Evolutionary conservation across 108 stramenopile species (phyloP).

Genomic region (Stephanodiscus triporus): DNA sequence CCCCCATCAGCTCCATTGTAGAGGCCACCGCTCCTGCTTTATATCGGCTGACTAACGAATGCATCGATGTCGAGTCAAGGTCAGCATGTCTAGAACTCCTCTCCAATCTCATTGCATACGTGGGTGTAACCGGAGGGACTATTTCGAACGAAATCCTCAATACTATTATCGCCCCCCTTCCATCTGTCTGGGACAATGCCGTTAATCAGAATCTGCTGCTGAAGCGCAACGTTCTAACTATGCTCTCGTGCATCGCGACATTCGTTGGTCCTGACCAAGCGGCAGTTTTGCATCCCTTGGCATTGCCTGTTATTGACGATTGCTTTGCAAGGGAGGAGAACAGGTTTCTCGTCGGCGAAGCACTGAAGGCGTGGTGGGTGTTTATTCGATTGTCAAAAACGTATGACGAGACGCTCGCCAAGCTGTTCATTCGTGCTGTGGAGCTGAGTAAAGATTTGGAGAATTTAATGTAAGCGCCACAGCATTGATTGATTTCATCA

Average conservation of each 20-base stretch:
- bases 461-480: slow-evolving; percentile 42
- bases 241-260: slow-evolving; percentile 40
- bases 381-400: slow-evolving; percentile 41
- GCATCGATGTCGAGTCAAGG: slow-evolving; percentile 39
- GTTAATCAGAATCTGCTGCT: slow-evolving; percentile 42
- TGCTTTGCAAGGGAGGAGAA: slow-evolving; percentile 39
- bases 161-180: slow-evolving; percentile 33
- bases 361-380: slow-evolving; percentile 33
- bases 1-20: slow-evolving; percentile 14
- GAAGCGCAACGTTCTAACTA: slow-evolving; percentile 42
- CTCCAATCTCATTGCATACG: slow-evolving; percentile 30
- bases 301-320: slow-evolving; percentile 53
- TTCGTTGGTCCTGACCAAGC: slow-evolving; percentile 33
- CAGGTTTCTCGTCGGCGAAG: slow-evolving; percentile 45
- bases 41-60: slow-evolving; percentile 41
- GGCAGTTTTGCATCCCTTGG: slow-evolving; percentile 39
- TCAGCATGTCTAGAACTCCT: slow-evolving; percentile 41
- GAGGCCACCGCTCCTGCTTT: slow-evolving; percentile 27
- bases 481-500: not conserved
- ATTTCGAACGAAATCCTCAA: slow-evolving; percentile 34
- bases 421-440: slow-evolving; percentile 30
- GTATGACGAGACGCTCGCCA: slow-evolving; percentile 33
- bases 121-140: slow-evolving; percentile 21
- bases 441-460: slow-evolving; percentile 50
- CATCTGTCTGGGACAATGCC: slow-evolving; percentile 45